Evolutionary conservation across 1,139 yeast genomes (phyloP).

Genomic region (Wickerhamomyces sp.): DNA sequence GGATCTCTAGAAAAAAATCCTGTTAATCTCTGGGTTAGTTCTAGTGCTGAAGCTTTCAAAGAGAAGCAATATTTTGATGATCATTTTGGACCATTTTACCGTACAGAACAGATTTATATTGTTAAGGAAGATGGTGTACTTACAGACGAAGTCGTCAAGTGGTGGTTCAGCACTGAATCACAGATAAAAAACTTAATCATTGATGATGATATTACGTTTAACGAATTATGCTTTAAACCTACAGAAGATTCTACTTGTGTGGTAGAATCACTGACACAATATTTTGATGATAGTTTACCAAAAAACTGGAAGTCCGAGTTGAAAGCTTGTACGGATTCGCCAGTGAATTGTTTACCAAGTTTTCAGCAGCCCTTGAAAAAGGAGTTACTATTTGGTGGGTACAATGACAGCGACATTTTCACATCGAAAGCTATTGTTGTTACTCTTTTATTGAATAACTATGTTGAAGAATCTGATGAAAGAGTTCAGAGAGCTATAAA

Average conservation of each 20-base stretch:
- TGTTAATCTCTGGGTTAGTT: conserved; percentile 84
- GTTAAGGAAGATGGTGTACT: conserved; percentile 64
- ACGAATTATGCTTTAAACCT: conserved; percentile 84
- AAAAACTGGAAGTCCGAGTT: conserved; percentile 57
- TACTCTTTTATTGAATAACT: conserved; percentile 61
- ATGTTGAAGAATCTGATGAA: conserved; percentile 30
- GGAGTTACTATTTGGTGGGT: conserved; percentile 64
- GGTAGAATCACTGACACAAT: conserved; percentile 87
- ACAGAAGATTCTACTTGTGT: conserved; percentile 69
- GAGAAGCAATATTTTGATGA: conserved; percentile 71
- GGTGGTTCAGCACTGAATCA: conserved; percentile 85
- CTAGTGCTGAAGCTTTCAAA: conserved; percentile 64
- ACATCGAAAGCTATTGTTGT: conserved; percentile 69
- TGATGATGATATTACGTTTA: conserved; percentile 32
- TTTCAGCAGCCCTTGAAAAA: conserved; percentile 88
- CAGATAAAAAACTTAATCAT: conserved; percentile 40
- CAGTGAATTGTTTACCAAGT: conserved; percentile 84
- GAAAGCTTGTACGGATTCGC: conserved; percentile 63
- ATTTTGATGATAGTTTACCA: conserved; percentile 69
- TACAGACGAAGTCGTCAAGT: conserved; percentile 53
- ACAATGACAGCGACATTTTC: conserved; percentile 42
- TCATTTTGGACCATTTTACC: conserved; percentile 86
- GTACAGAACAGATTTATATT: conserved; percentile 80
- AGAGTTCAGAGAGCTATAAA: conserved; percentile 39
- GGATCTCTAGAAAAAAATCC: conserved; percentile 73